Base-by-base conservation (phyloP, 1,284 basidiomycete genomes). In the Malassezia brasiliensis region DNA sequence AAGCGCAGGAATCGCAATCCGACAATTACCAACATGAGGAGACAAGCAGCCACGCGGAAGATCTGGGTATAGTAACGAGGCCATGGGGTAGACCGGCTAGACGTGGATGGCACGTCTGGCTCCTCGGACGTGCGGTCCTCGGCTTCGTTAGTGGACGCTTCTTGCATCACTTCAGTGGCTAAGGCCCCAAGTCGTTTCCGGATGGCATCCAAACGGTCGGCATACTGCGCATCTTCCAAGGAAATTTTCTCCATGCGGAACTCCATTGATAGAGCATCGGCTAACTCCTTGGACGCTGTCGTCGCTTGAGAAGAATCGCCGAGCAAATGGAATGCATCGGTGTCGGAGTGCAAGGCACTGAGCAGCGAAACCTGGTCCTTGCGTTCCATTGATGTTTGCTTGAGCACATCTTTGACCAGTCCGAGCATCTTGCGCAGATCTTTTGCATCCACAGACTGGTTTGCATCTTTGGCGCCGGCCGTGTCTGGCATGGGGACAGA, bases 161-260 rank as follows among this genome's bases (percentile, higher is more conserved):
- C 25, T 28, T 28, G 25, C 25, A 28, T 28, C 25, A 49, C n/a
- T 22, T 34, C 31, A 8, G 46, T 36, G n/a, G 47, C 55, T 1
- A 57, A 37, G 11, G 32, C n/a, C 8, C 55, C 55, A 11, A 57
- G 50, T 9, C 46, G 49, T 15, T 31, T 28, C 6, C 55, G 50
- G 30, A 57, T 52, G 12, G 40, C 30, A 17, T 52, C 34, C 5
- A 57, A 42, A 14, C 50, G 55, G 12, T 42, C 37, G 9, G 50
- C 55, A 46, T 52, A 57, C 25, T 52, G 45, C 3, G 55, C 50
- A 35, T 57, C 55, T 30, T 48, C 50, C 19, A 38, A n/a, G 22
- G 35, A 52, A 9, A 57, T 38, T 19, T 52, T 52, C 34, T 57
- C 55, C 4, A 57, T 25, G 5, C 47, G 25, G 5, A 52, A 15